phyloP scores from a whole-genome alignment of 148 eudicot genomes.

The Linanthus parryae region DNA sequence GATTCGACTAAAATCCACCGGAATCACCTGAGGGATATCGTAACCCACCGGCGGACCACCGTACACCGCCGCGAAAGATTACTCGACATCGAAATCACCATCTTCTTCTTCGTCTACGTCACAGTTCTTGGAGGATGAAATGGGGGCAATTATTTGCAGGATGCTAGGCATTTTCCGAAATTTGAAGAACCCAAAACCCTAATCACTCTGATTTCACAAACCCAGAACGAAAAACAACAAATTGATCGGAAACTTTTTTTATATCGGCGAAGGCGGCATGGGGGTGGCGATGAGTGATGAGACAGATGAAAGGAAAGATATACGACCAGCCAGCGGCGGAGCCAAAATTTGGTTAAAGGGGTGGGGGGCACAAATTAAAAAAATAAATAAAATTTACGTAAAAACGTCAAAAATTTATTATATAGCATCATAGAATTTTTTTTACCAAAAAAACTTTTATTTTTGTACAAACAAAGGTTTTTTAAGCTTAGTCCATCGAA shows the following conservation, averaged over 20 bases:
- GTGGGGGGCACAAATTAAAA: too few species aligned
- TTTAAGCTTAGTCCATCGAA: too few species aligned
- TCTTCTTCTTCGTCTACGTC: constrained; percentile 31
- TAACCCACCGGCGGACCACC: constrained; percentile 57
- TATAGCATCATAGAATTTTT: too few species aligned
- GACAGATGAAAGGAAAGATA: background rate
- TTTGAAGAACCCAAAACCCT: background rate
- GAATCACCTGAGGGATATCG: constrained; percentile 45
- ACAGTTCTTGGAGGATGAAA: constrained; percentile 17
- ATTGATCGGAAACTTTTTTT: background rate
- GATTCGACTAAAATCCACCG: constrained; percentile 47
- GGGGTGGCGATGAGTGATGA: too few species aligned
- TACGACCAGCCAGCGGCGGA: background rate
- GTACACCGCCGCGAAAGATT: constrained; percentile 75
- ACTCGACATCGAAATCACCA: constrained; percentile 44
- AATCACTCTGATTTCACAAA: background rate
- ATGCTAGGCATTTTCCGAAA: constrained; percentile 31
- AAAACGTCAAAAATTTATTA: too few species aligned
- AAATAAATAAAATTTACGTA: too few species aligned
- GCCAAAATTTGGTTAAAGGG: too few species aligned
- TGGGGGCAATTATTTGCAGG: constrained; percentile 30
- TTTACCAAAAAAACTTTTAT: too few species aligned
- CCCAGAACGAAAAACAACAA: background rate
- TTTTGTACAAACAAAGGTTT: too few species aligned
- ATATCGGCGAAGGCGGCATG: too few species aligned